Evolutionary conservation across 2,329 filamentous ascomycete genomes (phyloP).

Genomic region (Ceratocystis alfenasii): DNA sequence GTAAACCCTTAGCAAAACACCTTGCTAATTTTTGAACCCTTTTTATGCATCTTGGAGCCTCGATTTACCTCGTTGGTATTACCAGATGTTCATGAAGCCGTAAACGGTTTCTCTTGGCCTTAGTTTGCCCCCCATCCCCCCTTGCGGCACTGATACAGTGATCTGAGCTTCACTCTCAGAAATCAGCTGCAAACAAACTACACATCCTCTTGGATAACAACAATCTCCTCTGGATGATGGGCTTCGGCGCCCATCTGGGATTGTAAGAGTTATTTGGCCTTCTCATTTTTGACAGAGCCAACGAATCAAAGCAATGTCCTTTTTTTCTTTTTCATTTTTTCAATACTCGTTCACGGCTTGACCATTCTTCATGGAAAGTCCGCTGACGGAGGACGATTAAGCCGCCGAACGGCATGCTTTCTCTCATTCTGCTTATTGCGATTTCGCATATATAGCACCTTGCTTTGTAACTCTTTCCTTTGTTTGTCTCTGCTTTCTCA

Average conservation of each 20-base stretch:
- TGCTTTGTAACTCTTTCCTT: constrained; percentile 13
- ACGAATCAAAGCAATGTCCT: not conserved
- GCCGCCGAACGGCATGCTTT: not conserved
- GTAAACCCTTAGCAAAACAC: not conserved
- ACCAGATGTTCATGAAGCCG: not conserved
- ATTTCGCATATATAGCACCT: not conserved
- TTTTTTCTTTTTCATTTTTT: not conserved
- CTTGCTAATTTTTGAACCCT: constrained; percentile 14
- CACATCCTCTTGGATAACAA: not conserved
- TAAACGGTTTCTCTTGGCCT: constrained; percentile 2
- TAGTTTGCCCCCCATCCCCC: not conserved
- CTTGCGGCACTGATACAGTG: constrained; percentile 1
- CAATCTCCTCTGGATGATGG: not conserved
- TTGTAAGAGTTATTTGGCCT: not conserved
- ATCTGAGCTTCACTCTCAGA: not conserved
- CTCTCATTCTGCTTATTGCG: not conserved
- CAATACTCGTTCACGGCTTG: not conserved
- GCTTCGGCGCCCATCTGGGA: not conserved
- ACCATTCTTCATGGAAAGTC: not conserved
- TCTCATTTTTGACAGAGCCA: not conserved
- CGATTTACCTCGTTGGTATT: constrained; percentile 11
- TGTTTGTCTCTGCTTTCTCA: constrained; percentile 9
- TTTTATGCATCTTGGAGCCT: constrained; percentile 1
- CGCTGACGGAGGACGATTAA: not conserved
- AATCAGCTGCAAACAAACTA: not conserved